phyloP scores from a whole-genome alignment of 768 basidiomycete species.

The Leccinum boreale region DNA sequence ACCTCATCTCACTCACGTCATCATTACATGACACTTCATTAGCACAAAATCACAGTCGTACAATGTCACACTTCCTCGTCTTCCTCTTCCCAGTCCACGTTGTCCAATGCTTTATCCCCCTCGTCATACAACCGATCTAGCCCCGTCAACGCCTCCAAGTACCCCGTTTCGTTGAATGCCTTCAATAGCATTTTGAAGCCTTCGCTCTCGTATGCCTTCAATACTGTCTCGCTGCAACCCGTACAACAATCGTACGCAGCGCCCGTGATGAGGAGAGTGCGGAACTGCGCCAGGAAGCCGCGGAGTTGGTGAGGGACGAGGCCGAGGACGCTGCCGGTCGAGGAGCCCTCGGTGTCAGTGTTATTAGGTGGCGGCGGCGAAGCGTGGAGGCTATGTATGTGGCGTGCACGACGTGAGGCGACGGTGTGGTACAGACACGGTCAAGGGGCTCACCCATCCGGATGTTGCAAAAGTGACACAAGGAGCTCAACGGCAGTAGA shows the following conservation, averaged over 20 bases:
- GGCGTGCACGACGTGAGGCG: not conserved
- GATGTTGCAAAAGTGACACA: slow-evolving; percentile 85
- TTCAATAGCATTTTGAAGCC: slow-evolving; percentile 77
- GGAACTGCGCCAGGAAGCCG: slow-evolving; percentile 85
- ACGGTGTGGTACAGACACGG: not conserved
- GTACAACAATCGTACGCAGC: slow-evolving; percentile 86
- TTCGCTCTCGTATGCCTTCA: slow-evolving; percentile 76
- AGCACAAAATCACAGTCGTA: not conserved
- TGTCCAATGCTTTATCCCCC: slow-evolving; percentile 66
- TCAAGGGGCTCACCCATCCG: slow-evolving; percentile 58
- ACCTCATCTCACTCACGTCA: slow-evolving; percentile 2
- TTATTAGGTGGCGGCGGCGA: slow-evolving; percentile 59
- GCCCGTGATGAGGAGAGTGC: slow-evolving; percentile 79
- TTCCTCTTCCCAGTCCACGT: slow-evolving; percentile 75
- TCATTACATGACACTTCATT: not conserved
- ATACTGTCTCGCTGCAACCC: slow-evolving; percentile 80
- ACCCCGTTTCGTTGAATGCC: slow-evolving; percentile 81
- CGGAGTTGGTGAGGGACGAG: slow-evolving; percentile 92
- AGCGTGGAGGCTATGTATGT: slow-evolving; percentile 48
- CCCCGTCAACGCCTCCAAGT: slow-evolving; percentile 73
- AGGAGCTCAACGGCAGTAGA: slow-evolving; percentile 92
- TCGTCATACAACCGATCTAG: slow-evolving; percentile 75
- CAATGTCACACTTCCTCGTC: slow-evolving; percentile 16
- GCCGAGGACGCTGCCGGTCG: slow-evolving; percentile 61
- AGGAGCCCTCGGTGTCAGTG: slow-evolving; percentile 8